phyloP scores from a whole-genome alignment of 2,329 filamentous ascomycete genomes.

The Scorias spongiosa region DNA sequence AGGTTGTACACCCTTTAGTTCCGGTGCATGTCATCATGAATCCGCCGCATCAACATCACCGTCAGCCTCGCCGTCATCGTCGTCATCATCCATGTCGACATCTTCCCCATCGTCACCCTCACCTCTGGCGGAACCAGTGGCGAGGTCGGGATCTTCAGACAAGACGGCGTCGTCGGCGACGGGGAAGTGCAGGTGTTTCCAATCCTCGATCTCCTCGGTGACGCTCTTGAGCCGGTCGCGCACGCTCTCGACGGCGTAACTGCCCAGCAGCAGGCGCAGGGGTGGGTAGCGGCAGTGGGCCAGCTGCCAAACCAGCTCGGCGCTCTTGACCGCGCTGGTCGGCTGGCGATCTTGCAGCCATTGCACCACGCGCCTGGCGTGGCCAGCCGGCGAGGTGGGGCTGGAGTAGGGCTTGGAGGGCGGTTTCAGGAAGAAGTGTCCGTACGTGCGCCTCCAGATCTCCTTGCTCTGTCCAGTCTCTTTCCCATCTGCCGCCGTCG shows the following conservation, averaged over 20 bases:
- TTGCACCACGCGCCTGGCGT: constrained; percentile 81
- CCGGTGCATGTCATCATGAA: no score
- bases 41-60: background rate
- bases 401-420: constrained; percentile 68
- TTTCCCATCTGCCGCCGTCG: background rate
- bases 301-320: constrained; percentile 83
- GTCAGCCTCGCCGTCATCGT: background rate
- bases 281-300: constrained; percentile 93
- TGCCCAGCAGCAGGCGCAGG: constrained; percentile 70
- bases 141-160: background rate
- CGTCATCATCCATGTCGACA: background rate
- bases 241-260: constrained; percentile 91
- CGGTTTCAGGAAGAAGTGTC: constrained; percentile 81
- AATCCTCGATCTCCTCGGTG: constrained; percentile 56
- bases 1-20: no score
- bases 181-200: constrained; percentile 25
- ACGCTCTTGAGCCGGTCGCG: constrained; percentile 76
- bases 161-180: constrained; percentile 13
- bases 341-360: constrained; percentile 90
- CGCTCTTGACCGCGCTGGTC: constrained; percentile 81
- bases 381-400: constrained; percentile 66
- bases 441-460: constrained; percentile 55
- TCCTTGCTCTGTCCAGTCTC: constrained; percentile 1
- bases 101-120: background rate
- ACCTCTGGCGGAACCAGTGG: background rate